Evolutionary conservation across 2,329 filamentous ascomycete species (phyloP), one percentile per base, ranked within the genome.

Genomic region (Arthroderma uncinatum): DNA sequence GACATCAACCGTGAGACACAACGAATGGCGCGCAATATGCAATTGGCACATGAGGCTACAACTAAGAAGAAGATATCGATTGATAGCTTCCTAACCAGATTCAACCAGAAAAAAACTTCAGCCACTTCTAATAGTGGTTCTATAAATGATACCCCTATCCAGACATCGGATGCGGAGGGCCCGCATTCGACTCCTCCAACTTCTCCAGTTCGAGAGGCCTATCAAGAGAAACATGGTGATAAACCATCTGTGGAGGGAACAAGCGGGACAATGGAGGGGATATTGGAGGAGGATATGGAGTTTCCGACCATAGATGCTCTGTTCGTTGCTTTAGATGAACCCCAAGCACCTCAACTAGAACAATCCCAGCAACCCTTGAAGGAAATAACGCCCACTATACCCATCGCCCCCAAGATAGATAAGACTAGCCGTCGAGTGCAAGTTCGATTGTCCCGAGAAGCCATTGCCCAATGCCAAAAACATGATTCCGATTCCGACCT

Each of bases 1-100:
- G 92, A 97, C 64, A 96, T 98, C 86, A 86, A 87, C 64, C 82
- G 89, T 58, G 93, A 98, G 72, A 96, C 92, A 0, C 93, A 98
- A 74, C 83, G 93, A 30, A 82, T 98, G 74, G 85, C 82, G 63
- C 82, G 93, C 62, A 94, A 87, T 67, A 87, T 95, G 82, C 92
- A 97, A 70, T 79, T 98, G 53, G 83, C 87, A 1, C 91, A 97
- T 70, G 85, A 95, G 68, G 87, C 89, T 23, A 89, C 85, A 73
- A 95, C 89, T 1, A 91, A 87, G 71, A 97, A 93, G 77, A 95
- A 89, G 74, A 87, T 95, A 62, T 84, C 85, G 5, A 93, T 91
- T 64, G 82, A 84, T 37, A 87, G 87, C 59, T 77, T 98, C 1
- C 87, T 97, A 66, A 85, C 89, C 55, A 82, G 82, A 23, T 95